Evolutionary conservation across 345 rosid genomes (phyloP).

Genomic region (Euphorbia pulcherrima): DNA sequence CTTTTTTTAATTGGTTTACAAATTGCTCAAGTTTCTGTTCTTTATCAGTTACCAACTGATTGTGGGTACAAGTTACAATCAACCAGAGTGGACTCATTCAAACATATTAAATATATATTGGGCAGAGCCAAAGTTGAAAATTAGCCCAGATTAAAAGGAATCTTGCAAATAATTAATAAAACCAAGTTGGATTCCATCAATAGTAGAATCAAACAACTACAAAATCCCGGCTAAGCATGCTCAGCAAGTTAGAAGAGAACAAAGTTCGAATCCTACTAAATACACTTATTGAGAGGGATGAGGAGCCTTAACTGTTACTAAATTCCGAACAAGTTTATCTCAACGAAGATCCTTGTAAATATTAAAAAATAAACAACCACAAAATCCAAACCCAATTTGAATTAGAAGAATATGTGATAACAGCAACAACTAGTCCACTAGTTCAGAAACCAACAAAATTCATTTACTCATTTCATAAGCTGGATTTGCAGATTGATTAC

Average conservation of each 20-base stretch:
- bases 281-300: no score
- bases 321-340: no score
- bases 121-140: constrained; percentile 16
- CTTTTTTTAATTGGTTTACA: background rate
- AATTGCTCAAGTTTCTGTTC: background rate
- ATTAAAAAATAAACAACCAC: no score
- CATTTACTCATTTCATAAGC: background rate
- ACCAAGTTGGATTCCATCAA: constrained; percentile 16
- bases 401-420: background rate
- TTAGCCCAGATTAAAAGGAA: constrained; percentile 23
- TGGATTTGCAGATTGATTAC: constrained; percentile 22
- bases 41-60: background rate
- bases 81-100: constrained; percentile 17
- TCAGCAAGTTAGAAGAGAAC: no score
- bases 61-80: background rate
- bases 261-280: no score
- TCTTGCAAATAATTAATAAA: constrained; percentile 10
- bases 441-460: background rate
- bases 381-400: constrained; percentile 15
- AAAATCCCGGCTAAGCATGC: no score
- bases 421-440: constrained; percentile 9
- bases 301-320: no score
- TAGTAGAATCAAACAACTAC: constrained; percentile 4
- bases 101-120: background rate
- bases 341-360: no score